Evolutionary conservation across 805 yeast genomes (phyloP).

Genomic region (Lipomyces starkeyi): DNA sequence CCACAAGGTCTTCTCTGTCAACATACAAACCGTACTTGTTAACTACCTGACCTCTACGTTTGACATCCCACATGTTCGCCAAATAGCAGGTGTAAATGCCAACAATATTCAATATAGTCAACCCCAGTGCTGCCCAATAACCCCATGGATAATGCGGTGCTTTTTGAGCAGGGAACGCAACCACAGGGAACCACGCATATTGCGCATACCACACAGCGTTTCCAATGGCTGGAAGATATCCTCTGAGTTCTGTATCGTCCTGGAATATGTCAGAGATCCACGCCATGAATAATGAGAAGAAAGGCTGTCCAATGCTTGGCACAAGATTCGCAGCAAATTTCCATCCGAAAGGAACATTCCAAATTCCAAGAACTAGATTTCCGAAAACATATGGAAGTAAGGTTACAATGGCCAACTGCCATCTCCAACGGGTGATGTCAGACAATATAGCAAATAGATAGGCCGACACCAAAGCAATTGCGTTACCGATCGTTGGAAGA

Average conservation of each 20-base stretch:
- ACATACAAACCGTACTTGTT: slow-evolving; percentile 33
- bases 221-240: slow-evolving; percentile 45
- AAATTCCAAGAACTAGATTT: slow-evolving; percentile 32
- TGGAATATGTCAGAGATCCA: slow-evolving; percentile 41
- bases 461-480: slow-evolving; percentile 43
- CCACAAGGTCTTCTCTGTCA: slow-evolving; percentile 18
- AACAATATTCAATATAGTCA: slow-evolving; percentile 16
- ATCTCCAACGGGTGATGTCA: slow-evolving; percentile 45
- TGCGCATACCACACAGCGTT: slow-evolving; percentile 46
- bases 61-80: slow-evolving; percentile 27
- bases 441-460: slow-evolving; percentile 44
- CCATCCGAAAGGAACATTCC: slow-evolving; percentile 32
- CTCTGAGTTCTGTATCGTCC: slow-evolving; percentile 45
- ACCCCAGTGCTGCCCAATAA: slow-evolving; percentile 32
- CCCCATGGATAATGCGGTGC: slow-evolving; percentile 45
- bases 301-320: slow-evolving; percentile 30
- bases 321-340: slow-evolving; percentile 35
- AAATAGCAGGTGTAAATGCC: slow-evolving; percentile 26
- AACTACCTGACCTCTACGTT: slow-evolving; percentile 20
- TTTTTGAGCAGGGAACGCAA: slow-evolving; percentile 46
- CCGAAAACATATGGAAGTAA: slow-evolving; percentile 31
- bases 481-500: slow-evolving; percentile 48
- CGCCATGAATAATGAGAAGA: slow-evolving; percentile 35
- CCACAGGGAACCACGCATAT: slow-evolving; percentile 48
- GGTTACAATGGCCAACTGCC: slow-evolving; percentile 37